Evolutionary conservation across 768 basidiomycete species (phyloP), one percentile per base, ranked within the genome.

Genomic region (Basidioascus undulatus): DNA sequence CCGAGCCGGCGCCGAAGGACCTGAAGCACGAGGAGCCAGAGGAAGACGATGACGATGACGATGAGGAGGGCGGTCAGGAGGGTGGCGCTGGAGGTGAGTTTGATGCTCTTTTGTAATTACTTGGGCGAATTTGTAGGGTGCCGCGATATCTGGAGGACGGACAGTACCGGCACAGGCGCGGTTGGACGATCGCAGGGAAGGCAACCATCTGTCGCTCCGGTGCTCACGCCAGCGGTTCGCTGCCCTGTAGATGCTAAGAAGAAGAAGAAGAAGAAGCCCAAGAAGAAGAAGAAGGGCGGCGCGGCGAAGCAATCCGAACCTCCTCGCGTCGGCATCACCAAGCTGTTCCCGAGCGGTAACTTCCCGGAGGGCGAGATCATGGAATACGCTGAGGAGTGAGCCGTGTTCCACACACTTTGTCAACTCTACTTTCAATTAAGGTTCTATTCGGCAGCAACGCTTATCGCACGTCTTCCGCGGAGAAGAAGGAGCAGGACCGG

Each of bases 351-450:
- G 9, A 68, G 69, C 55, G 82, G 79, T n/a, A 61, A 71, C 21
- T 96, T 76, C 60, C 86, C 87, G 3, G 79, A 79, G 51, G 92
- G 87, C 32, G 79, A 96, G 62, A 67, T 82, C 39, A 75, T 84
- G 43, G 74, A 76, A 35, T 98, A 96, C 64, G 74, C 74, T 53
- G 70, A 86, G 59, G 81, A 87, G 86, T 92, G 52, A 49, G 82
- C 68, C 11, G 34, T 24, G 15, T 30, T 30, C 15, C 28, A 9
- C 28, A 30, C 2, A 9, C 28, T 9, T 30, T 15, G 11, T 36
- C n/a, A 3, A 11, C 19, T 18, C 25, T 35, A 30, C 42, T 23
- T 19, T 23, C 24, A 35, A 35, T 11, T 32, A 34, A 32, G 45
- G 6, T 24, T 23, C 37, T 10, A 3, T n/a, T n/a, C 15, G 31